A percentile compares a stretch with the other conserved stretches of the same genome.
Evolutionary conservation across 305 asterid genomes (phyloP).

Genomic region (Solanum hybrid): DNA sequence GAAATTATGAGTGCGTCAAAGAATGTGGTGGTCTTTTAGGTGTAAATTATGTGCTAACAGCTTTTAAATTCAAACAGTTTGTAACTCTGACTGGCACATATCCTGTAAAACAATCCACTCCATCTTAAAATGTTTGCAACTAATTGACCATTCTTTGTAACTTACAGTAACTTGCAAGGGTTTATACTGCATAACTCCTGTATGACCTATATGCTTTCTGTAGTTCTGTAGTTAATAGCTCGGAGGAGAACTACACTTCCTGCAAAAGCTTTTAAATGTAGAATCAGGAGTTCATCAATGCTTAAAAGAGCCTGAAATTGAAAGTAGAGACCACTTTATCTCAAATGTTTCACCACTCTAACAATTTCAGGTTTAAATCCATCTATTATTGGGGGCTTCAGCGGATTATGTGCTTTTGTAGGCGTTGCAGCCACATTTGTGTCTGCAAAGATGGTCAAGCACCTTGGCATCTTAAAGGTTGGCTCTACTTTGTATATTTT

Average conservation of each 20-base stretch:
- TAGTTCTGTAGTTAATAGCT: background rate
- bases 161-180: background rate
- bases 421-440: slow-evolving; percentile 89
- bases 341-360: background rate
- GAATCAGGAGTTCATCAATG: background rate
- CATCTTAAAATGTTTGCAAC: background rate
- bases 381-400: slow-evolving; percentile 84
- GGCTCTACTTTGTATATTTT: slow-evolving; percentile 3
- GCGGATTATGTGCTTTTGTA: slow-evolving; percentile 85
- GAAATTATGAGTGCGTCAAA: background rate
- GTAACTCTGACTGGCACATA: background rate
- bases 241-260: background rate
- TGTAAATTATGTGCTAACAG: background rate
- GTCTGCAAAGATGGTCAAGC: slow-evolving; percentile 73
- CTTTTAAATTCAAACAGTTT: background rate
- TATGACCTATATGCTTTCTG: background rate
- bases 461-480: slow-evolving; percentile 73
- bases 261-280: background rate
- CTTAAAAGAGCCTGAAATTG: background rate
- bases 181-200: background rate
- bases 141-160: background rate
- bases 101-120: background rate
- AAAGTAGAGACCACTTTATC: background rate
- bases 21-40: background rate
- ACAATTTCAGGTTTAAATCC: slow-evolving; percentile 70